These are phyloP conservation scores for Dendrostoma leiphaemia DNA, from an alignment of 2,329 filamentous ascomycete genomes.

Conservation along the genomic window DNA sequence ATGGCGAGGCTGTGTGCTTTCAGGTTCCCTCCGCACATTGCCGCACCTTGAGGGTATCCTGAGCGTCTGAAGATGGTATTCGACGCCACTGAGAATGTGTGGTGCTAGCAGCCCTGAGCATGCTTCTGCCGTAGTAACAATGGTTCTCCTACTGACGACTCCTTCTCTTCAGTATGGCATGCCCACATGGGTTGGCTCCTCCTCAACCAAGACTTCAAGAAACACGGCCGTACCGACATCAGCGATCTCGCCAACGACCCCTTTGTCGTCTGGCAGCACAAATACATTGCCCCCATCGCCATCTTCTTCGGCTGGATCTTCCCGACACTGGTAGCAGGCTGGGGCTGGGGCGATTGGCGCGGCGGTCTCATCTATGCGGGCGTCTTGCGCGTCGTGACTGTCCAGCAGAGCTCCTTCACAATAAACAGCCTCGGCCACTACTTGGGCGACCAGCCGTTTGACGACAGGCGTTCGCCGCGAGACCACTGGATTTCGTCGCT, in stretches of 20 bases:
- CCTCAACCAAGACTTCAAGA: slow-evolving; percentile 54
- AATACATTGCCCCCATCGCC: slow-evolving; percentile 45
- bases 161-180: slow-evolving; percentile 22
- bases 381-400: slow-evolving; percentile 50
- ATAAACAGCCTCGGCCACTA: slow-evolving; percentile 53
- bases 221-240: slow-evolving; percentile 49
- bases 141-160: neutral
- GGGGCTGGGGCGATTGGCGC: slow-evolving; percentile 47
- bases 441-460: slow-evolving; percentile 65
- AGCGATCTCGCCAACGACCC: slow-evolving; percentile 49
- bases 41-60: neutral
- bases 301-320: slow-evolving; percentile 46
- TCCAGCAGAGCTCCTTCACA: slow-evolving; percentile 52
- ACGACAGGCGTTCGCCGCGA: slow-evolving; percentile 68
- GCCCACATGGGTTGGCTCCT: slow-evolving; percentile 47
- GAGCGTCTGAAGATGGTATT: neutral
- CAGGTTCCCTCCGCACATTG: neutral
- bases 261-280: slow-evolving; percentile 49
- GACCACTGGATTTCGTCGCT: slow-evolving; percentile 68
- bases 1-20: neutral
- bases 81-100: neutral
- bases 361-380: slow-evolving; percentile 50
- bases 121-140: neutral
- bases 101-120: neutral
- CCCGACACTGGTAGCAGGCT: slow-evolving; percentile 44